phyloP scores from a whole-genome alignment of 1,139 yeast species.

The Diutina ranongensis region DNA sequence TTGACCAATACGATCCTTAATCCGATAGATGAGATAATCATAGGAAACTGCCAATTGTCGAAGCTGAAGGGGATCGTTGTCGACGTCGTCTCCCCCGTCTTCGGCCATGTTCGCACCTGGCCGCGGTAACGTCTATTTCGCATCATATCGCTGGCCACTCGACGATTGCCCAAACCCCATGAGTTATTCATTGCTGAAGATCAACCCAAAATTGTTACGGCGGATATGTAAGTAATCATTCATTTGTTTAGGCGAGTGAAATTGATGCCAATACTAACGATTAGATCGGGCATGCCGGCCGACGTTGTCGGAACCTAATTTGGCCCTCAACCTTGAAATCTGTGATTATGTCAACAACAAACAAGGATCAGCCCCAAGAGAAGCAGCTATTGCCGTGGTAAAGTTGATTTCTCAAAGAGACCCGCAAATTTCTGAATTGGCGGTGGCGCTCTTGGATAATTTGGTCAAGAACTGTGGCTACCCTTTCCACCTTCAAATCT shows the following conservation, averaged over 20 bases:
- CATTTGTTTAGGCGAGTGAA: background rate
- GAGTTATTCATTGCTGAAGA: slow-evolving; percentile 30
- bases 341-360: slow-evolving; percentile 90
- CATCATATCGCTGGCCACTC: background rate
- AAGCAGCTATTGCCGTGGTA: slow-evolving; percentile 87
- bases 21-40: slow-evolving; percentile 52
- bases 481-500: slow-evolving; percentile 89
- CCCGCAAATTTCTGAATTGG: slow-evolving; percentile 62
- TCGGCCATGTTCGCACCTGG: background rate
- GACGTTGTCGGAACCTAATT: slow-evolving; percentile 74
- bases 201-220: slow-evolving; percentile 50
- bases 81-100: background rate
- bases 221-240: slow-evolving; percentile 42
- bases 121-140: background rate
- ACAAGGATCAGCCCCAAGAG: slow-evolving; percentile 85
- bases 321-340: slow-evolving; percentile 79
- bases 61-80: slow-evolving; percentile 53
- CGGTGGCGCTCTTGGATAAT: slow-evolving; percentile 59
- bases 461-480: slow-evolving; percentile 96
- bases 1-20: slow-evolving; percentile 39
- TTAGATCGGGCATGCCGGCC: slow-evolving; percentile 83
- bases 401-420: slow-evolving; percentile 74
- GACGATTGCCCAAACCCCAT: background rate
- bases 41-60: slow-evolving; percentile 46
- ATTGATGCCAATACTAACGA: slow-evolving; percentile 7